Base-by-base conservation (phyloP, 371 early-diverging fungal species). In the Catenaria anguillulae region DNA sequence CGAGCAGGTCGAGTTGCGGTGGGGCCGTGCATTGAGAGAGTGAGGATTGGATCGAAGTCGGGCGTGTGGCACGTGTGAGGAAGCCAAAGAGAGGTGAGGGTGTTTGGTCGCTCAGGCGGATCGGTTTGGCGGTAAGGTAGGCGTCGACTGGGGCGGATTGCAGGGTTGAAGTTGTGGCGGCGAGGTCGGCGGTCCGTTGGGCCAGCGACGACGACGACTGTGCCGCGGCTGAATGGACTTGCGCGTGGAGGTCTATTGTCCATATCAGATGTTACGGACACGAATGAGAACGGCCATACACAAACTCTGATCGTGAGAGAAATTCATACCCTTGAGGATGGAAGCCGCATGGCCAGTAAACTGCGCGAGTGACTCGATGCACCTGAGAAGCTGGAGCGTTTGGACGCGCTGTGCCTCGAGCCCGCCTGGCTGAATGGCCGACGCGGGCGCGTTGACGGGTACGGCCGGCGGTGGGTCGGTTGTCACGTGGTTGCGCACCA, bases 1-100 rank as follows among this genome's bases (percentile, higher is more conserved):
- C 77, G 45, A 77, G 65, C 17, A 52, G 43, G 5, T 60, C 60
- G 48, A 77, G 63, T 6, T 56, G 40, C 36, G 77, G 77, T 12
- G 72, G 59, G 17, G 62, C 60, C 3, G 43, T 33, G 65, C 76
- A 76, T 12, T 62, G 34, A 17, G 40, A 10, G 15, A 71, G 71
- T 45, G 70, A 73, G 17, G 60, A 61, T 2, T 40, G 58, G 4
- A 75, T 62, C 23, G 64, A 56, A 17, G 67, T 64, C 17, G 60
- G 60, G 60, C 68, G 68, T 21, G 70, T 66, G 31, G 62, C 56
- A 33, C 63, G 65, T 0, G 68, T 69, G 59, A 77, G 74, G 33
- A 76, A 60, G n/a, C 52, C 52, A 1, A 29, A 50, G 12, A 50
- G 52, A 26, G 19, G 8, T 23, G 26, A 6, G 13, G 29, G 12